A percentile compares a stretch with the other conserved stretches of the same genome.
These are phyloP conservation scores for Microbotryum scabiosae DNA, from an alignment of 1,284 basidiomycete species.

Conservation along the genomic window DNA sequence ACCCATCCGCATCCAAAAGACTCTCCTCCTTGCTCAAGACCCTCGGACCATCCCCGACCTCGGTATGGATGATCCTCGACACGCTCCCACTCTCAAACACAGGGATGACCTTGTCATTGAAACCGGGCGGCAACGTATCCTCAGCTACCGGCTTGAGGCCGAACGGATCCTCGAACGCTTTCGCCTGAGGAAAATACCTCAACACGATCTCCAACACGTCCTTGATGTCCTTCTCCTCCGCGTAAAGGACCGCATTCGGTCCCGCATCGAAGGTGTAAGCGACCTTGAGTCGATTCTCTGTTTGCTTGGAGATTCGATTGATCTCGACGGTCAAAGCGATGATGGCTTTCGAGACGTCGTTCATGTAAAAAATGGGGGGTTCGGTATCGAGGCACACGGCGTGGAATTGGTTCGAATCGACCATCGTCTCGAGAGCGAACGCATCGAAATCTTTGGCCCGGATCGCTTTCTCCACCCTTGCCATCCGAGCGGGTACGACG, in stretches of 20 bases:
- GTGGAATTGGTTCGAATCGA: conserved; percentile 97
- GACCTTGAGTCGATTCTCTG: conserved; percentile 61
- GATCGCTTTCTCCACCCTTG: conserved; percentile 71
- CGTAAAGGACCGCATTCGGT: conserved; percentile 97
- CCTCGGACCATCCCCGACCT: conserved; percentile 82
- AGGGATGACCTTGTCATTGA: conserved; percentile 67
- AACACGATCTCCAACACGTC: conserved; percentile 67
- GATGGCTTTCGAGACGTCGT: conserved; percentile 83
- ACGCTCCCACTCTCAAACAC: conserved; percentile 64
- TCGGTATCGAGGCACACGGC: conserved; percentile 93
- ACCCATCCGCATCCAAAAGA: conserved; percentile 41
- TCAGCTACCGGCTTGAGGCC: conserved; percentile 45
- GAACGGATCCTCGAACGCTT: conserved; percentile 67
- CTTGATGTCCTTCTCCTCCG: conserved; percentile 64
- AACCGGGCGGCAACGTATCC: conserved; percentile 54
- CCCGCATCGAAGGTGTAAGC: conserved; percentile 99
- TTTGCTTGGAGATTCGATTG: conserved; percentile 68
- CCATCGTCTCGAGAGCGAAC: conserved; percentile 90
- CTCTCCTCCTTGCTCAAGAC: conserved; percentile 38
- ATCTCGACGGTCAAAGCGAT: conserved; percentile 83
- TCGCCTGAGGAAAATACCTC: conserved; percentile 71
- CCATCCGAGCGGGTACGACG: conserved; percentile 85
- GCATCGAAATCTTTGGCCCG: conserved; percentile 68
- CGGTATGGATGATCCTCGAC: conserved; percentile 79
- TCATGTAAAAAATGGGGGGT: conserved; percentile 99